Base-by-base conservation (phyloP, 106 monocot species). In the Allium fistulosum region DNA sequence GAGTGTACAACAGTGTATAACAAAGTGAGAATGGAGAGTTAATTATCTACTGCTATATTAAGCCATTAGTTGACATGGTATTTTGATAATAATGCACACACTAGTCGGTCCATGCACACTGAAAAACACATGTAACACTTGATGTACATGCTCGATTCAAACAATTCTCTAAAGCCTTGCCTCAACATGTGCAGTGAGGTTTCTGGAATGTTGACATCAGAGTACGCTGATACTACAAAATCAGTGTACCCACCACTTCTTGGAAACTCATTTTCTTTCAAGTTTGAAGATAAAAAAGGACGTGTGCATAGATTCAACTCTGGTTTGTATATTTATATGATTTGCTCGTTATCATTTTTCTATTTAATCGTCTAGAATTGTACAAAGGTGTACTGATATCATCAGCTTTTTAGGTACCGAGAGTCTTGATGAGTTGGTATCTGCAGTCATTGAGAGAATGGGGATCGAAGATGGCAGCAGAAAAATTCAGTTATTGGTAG, bases 231-330 rank as follows among this genome's bases (percentile, higher is more conserved):
- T 58, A 76, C 76, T 66, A 74, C 53, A 17, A 92, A 77, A 78
- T 71, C 72, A 48, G 48, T 69, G 51, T 80, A 92, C 69, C 86
- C 88, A 22, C 80, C 97, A 68, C 69, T 81, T 61, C 66, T 87
- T 70, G 86, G 88, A 49, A 87, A 85, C 63, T 76, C 84, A 28
- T 97, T 92, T 69, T 28, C 84, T n/a, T 92, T 84, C 62, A 97
- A 97, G 55, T 80, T 97, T 71, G 69, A 87, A 68, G 97, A 92
- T 64, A 66, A 63, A 26, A 89, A 82, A 69, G 79, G 89, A 37
- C 83, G 78, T 37, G 73, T 92, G n/a, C 97, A 97, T 77, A 83
- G 97, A 75, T 84, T 92, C 52, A 83, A 67, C 62, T 89, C 80
- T 83, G 84, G 97, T 80, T 65, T 63, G 10, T 26, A 9, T 17